phyloP scores from a whole-genome alignment of 371 early-diverging fungal species.

The Dichotomocladium elegans region DNA sequence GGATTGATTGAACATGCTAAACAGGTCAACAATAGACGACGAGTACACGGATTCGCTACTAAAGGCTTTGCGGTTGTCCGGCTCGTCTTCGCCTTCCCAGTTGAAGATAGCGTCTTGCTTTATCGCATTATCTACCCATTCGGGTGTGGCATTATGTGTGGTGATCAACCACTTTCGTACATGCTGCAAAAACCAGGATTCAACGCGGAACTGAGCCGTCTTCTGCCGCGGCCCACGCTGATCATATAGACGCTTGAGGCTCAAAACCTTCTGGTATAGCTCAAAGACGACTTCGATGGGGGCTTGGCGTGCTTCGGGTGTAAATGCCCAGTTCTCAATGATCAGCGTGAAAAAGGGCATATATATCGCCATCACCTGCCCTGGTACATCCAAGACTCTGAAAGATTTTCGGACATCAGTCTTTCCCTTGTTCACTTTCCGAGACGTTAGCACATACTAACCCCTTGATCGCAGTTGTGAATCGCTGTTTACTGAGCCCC shows the following conservation, averaged over 20 bases:
- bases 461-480: conserved; percentile 38
- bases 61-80: too few species aligned
- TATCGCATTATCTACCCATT: conserved; percentile 62
- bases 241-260: conserved; percentile 41
- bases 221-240: conserved; percentile 45
- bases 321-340: conserved; percentile 48
- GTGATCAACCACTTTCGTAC: conserved; percentile 56
- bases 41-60: conserved; percentile 64
- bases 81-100: too few species aligned
- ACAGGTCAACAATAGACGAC: conserved; percentile 75
- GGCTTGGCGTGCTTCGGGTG: conserved; percentile 33
- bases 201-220: conserved; percentile 51
- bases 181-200: conserved; percentile 61
- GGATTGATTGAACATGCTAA: conserved; percentile 73
- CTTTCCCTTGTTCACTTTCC: neutral
- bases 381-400: conserved; percentile 28
- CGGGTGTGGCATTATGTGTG: conserved; percentile 46
- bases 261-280: conserved; percentile 46
- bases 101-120: conserved; percentile 61
- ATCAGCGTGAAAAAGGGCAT: conserved; percentile 51
- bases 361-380: conserved; percentile 44
- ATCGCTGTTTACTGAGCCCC: conserved; percentile 26
- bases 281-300: conserved; percentile 46
- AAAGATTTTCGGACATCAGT: neutral
- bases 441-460: neutral